phyloP scores from a whole-genome alignment of 257 asterid genomes.

The Solanum tarapatanum region DNA sequence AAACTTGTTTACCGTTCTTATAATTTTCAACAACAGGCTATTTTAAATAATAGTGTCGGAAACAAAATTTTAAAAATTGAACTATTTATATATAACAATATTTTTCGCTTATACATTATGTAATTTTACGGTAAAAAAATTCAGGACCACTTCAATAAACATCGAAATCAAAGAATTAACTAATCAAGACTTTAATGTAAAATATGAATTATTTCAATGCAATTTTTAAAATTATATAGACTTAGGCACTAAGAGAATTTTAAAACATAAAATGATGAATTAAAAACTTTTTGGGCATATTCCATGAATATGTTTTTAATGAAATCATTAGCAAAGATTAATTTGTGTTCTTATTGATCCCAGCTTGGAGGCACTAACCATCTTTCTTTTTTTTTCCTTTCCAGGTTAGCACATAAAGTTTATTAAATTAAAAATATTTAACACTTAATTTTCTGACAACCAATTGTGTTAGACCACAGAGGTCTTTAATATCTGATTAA shows the following conservation, averaged over 20 bases:
- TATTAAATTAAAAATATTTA: background rate
- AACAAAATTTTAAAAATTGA: background rate
- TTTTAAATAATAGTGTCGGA: no score
- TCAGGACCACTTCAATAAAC: background rate
- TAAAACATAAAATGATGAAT: background rate
- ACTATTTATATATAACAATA: background rate
- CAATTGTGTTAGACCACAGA: constrained; percentile 9
- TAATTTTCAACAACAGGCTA: background rate
- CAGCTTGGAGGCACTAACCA: constrained; percentile 20
- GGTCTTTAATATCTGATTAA: background rate
- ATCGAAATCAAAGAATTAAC: background rate
- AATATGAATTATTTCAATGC: background rate
- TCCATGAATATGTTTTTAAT: constrained; percentile 14
- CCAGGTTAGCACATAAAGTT: constrained; percentile 4
- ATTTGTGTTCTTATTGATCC: constrained; percentile 13
- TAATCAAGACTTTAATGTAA: background rate
- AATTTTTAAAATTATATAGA: background rate
- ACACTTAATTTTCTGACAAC: background rate
- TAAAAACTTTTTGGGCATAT: constrained; percentile 18
- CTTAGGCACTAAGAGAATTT: background rate
- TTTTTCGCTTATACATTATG: background rate
- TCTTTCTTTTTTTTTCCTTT: background rate
- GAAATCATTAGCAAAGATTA: constrained; percentile 4
- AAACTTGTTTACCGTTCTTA: background rate
- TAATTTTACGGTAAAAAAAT: background rate